Evolutionary conservation across 2,329 filamentous ascomycete genomes (phyloP), one percentile per base, ranked within the genome.

Genomic region (Aureobasidium pullulans): DNA sequence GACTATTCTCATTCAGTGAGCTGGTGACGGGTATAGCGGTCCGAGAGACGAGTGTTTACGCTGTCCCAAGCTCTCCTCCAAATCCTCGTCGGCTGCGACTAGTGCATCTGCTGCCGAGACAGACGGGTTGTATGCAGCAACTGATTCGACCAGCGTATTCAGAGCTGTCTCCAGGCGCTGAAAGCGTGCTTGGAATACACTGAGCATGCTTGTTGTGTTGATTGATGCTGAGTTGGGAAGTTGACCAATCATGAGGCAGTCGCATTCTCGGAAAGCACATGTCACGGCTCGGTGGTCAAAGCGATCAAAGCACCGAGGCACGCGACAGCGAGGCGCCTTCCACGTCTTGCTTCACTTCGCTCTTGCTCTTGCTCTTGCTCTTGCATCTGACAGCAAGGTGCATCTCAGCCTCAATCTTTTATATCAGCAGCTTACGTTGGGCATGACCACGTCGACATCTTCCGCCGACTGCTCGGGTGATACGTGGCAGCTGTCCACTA

Each of bases 111-210:
- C 88, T 29, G 86, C 83, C 37, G 79, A 73, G 4, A 82, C 76
- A 6, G 87, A 89, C 0, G 90, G 89, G 67, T 91, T 90, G 74
- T 92, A 93, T 64, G 90, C 88, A 6, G 88, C 81, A 63, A 95
- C 87, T 0, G 89, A 92, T 70, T 91, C 88, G 65, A 91, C 86
- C 36, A 95, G 78, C 31, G 77, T 84, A 11, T 82, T 80, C 19
- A 95, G 77, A 5, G 76, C 76, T 56, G 71, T 69, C 60, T 80
- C 76, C 44, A 80, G 69, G 61, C 76, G 73, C 64, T 75, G 70
- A 62, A 78, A 78, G 62, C 73, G 76, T 13, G 68, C 64, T 32
- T 75, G 71, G 34, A 79, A 71, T 32, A 74, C 62, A 50, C 69
- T 67, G 57, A 75, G 72, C 76, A 79, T 79, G 3, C 43, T 64